These are phyloP conservation scores for Cladobotryum protrusum DNA, from an alignment of 2,329 filamentous ascomycete genomes.

Conservation along the genomic window DNA sequence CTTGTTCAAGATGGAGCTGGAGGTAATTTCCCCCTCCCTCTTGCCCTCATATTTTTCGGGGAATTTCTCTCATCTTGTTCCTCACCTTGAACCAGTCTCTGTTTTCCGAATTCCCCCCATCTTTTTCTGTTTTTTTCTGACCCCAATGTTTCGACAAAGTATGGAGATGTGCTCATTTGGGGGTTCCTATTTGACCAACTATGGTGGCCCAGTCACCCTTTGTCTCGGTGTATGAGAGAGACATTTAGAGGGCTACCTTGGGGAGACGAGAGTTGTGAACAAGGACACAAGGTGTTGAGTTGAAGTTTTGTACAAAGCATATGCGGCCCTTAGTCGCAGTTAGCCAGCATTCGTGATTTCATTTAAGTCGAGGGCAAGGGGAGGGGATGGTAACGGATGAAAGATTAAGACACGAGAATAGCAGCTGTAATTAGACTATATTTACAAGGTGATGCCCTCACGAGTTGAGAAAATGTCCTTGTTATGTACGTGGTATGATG, in stretches of 20 bases:
- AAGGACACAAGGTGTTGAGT: conserved; percentile 15
- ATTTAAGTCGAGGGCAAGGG: conserved; percentile 7
- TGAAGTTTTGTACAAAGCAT: conserved; percentile 30
- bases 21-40: conserved; percentile 6
- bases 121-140: conserved; percentile 8
- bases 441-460: conserved; percentile 6
- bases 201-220: neutral
- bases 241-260: neutral
- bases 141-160: conserved; percentile 4
- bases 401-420: conserved; percentile 13
- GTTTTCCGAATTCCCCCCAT: conserved; percentile 14
- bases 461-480: too few species aligned
- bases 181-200: conserved; percentile 1
- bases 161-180: conserved; percentile 8
- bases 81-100: conserved; percentile 12
- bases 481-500: too few species aligned
- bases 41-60: conserved; percentile 8
- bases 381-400: conserved; percentile 11
- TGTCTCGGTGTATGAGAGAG: neutral
- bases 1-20: conserved; percentile 22
- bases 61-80: conserved; percentile 17
- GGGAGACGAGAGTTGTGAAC: conserved; percentile 7
- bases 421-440: conserved; percentile 30
- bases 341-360: conserved; percentile 20
- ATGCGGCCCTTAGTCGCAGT: conserved; percentile 22